Percentiles rank a stretch among this genome's conserved stretches.
Evolutionary conservation across 1,284 basidiomycete species (phyloP).

Genomic region (Cryptococcus neoformans): DNA sequence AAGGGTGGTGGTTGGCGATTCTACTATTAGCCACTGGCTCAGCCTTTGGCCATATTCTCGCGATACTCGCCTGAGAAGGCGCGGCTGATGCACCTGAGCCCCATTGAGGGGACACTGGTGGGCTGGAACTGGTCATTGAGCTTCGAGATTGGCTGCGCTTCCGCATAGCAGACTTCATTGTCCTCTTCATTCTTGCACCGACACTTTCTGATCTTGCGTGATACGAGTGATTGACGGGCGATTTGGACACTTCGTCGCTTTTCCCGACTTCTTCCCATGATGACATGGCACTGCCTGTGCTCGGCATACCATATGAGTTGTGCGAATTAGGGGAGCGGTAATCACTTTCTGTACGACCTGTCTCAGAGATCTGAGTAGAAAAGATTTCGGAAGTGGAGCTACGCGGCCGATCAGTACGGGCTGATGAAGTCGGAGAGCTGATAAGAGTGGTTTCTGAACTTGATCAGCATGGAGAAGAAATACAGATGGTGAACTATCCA

Average conservation of each 20-base stretch:
- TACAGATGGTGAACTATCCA: background rate
- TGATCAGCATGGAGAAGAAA: constrained; percentile 6
- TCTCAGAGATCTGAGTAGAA: background rate
- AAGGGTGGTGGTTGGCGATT: constrained; percentile 24
- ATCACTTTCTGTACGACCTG: background rate
- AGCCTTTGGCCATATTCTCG: constrained; percentile 1
- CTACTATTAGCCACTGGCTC: background rate
- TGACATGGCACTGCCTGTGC: constrained; percentile 31
- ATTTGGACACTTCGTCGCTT: constrained; percentile 19
- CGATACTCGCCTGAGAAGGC: constrained; percentile 10
- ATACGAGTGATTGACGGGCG: constrained; percentile 25
- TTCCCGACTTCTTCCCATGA: constrained; percentile 38
- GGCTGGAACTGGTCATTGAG: constrained; percentile 25
- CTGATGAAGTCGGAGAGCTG: constrained; percentile 5
- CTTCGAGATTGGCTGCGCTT: constrained; percentile 26
- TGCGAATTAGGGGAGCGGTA: constrained; percentile 5
- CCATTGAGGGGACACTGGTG: constrained; percentile 16
- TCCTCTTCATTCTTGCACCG: constrained; percentile 34
- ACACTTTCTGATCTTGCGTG: constrained; percentile 39
- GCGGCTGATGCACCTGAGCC: constrained; percentile 21
- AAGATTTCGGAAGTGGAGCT: background rate
- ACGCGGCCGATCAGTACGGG: no score
- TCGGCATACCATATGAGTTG: constrained; percentile 5
- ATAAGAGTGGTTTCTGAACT: constrained; percentile 10
- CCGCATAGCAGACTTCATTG: constrained; percentile 29